Percentiles rank a stretch among this genome's conserved stretches.
phyloP scores from a whole-genome alignment of 192 early-diverging fungal species.

The Coemansia reversa region DNA sequence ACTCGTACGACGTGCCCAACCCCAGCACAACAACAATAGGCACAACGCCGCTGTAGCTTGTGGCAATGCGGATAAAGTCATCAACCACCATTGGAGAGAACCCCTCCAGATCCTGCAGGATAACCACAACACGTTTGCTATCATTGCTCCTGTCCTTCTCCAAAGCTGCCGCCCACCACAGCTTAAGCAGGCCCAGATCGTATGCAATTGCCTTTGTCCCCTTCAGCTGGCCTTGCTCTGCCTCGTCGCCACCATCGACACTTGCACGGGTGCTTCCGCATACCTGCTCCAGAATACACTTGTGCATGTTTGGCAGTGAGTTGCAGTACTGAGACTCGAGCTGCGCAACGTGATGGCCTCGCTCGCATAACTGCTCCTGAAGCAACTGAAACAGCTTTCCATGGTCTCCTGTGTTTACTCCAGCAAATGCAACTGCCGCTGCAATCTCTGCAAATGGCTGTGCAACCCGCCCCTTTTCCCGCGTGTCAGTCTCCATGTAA shows the following conservation, averaged over 20 bases:
- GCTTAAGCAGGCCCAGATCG: slow-evolving; percentile 66
- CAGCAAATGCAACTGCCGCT: slow-evolving; percentile 71
- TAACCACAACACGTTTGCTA: slow-evolving; percentile 59
- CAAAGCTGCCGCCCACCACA: slow-evolving; percentile 59
- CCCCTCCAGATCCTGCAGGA: slow-evolving; percentile 86
- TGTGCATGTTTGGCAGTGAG: slow-evolving; percentile 61
- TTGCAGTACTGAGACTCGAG: slow-evolving; percentile 71
- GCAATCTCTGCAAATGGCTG: slow-evolving; percentile 68
- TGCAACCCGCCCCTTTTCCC: slow-evolving; percentile 40
- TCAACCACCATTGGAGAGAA: slow-evolving; percentile 72
- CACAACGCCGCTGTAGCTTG: slow-evolving; percentile 66
- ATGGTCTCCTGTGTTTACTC: slow-evolving; percentile 75
- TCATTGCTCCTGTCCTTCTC: slow-evolving; percentile 14
- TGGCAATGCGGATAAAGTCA: slow-evolving; percentile 65
- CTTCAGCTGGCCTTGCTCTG: slow-evolving; percentile 8
- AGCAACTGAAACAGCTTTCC: slow-evolving; percentile 68
- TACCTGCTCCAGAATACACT: slow-evolving; percentile 71
- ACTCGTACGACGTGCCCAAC: slow-evolving; percentile 83
- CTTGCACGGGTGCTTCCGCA: slow-evolving; percentile 32
- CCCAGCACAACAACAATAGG: slow-evolving; percentile 82
- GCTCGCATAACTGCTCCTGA: slow-evolving; percentile 36
- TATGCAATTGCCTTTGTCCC: slow-evolving; percentile 53
- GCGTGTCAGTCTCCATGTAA: slow-evolving; percentile 42
- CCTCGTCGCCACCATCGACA: slow-evolving; percentile 12
- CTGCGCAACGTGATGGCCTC: slow-evolving; percentile 58